A percentile compares a stretch with the other conserved stretches of the same genome.
Conservation (phyloP, 2,329 filamentous ascomycete genomes). For the Rachicladosporium sp. region DNA sequence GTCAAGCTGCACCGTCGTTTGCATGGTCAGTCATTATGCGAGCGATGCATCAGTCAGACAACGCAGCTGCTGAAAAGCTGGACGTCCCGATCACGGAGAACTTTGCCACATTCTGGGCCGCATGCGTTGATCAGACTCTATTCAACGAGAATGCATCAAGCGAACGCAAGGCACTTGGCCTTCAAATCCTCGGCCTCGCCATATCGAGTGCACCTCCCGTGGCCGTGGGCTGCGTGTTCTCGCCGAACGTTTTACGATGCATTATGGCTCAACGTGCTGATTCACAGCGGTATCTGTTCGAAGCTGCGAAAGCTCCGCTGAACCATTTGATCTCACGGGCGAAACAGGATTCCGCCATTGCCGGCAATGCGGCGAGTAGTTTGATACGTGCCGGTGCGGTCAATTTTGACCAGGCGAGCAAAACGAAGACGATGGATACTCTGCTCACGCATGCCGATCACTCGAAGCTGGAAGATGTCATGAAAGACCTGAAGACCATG, state of each 20-base stretch:
- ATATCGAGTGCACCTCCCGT: constrained; percentile 41
- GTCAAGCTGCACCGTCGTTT: constrained; percentile 66
- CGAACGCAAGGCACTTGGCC: constrained; percentile 83
- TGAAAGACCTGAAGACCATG: constrained; percentile 38
- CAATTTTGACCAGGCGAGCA: constrained; percentile 77
- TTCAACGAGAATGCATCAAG: constrained; percentile 74
- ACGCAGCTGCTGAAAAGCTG: constrained; percentile 2
- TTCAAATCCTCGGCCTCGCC: constrained; percentile 72
- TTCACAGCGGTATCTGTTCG: constrained; percentile 66
- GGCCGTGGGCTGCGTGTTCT: constrained; percentile 55
- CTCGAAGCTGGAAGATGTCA: constrained; percentile 39
- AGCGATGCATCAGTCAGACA: constrained; percentile 17
- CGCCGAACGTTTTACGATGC: constrained; percentile 68
- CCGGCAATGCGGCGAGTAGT: constrained; percentile 45
- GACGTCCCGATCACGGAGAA: constrained; percentile 23
- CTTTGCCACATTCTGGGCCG: constrained; percentile 73
- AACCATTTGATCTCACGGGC: constrained; percentile 56
- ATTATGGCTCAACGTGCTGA: constrained; percentile 72
- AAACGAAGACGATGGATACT: constrained; percentile 70
- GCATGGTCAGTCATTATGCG: constrained; percentile 72
- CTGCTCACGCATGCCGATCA: constrained; percentile 50
- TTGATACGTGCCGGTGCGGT: constrained; percentile 61
- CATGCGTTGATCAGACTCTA: constrained; percentile 74
- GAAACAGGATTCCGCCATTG: constrained; percentile 46
- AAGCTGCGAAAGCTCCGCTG: constrained; percentile 64